Evolutionary conservation across 768 basidiomycete genomes (phyloP).

Genomic region (Termitomyces sp.): DNA sequence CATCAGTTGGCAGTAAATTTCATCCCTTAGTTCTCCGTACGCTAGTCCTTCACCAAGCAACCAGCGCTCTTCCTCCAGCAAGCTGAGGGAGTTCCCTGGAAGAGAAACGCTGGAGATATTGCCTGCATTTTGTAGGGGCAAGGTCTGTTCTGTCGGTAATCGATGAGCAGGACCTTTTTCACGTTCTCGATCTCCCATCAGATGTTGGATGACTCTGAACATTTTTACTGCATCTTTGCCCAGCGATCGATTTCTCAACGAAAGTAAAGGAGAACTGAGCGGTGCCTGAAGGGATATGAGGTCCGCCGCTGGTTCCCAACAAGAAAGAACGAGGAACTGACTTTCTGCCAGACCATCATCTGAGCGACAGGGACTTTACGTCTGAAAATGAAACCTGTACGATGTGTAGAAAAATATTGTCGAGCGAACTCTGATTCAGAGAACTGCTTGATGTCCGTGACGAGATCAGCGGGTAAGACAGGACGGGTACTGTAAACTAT

Average conservation of each 20-base stretch:
- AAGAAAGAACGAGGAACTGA: conserved; percentile 16
- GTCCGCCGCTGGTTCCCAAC: neutral
- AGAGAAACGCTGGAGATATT: conserved; percentile 46
- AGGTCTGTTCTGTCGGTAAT: conserved; percentile 35
- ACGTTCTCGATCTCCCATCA: conserved; percentile 90
- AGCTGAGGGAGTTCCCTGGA: conserved; percentile 25
- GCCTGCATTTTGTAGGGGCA: conserved; percentile 38
- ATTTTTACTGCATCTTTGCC: conserved; percentile 76
- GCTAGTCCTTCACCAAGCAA: conserved; percentile 73
- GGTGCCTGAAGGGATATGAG: conserved; percentile 37
- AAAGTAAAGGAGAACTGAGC: conserved; percentile 69
- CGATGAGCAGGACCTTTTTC: conserved; percentile 55
- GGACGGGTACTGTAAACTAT: conserved; percentile 56
- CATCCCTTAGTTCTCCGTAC: conserved; percentile 84
- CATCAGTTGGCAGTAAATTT: conserved; percentile 90
- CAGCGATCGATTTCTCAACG: conserved; percentile 57
- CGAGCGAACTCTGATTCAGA: conserved; percentile 80
- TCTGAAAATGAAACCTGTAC: conserved; percentile 84
- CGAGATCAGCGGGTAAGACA: conserved; percentile 73
- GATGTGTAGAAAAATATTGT: conserved; percentile 86
- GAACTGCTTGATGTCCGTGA: conserved; percentile 83
- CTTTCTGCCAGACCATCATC: conserved; percentile 93
- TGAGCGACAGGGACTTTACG: conserved; percentile 78
- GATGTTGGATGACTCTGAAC: conserved; percentile 86
- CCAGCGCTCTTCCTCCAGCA: conserved; percentile 86